These are phyloP conservation scores for Flaveria ramosissima DNA, from an alignment of 129 eudicot species.

Conservation along the genomic window DNA sequence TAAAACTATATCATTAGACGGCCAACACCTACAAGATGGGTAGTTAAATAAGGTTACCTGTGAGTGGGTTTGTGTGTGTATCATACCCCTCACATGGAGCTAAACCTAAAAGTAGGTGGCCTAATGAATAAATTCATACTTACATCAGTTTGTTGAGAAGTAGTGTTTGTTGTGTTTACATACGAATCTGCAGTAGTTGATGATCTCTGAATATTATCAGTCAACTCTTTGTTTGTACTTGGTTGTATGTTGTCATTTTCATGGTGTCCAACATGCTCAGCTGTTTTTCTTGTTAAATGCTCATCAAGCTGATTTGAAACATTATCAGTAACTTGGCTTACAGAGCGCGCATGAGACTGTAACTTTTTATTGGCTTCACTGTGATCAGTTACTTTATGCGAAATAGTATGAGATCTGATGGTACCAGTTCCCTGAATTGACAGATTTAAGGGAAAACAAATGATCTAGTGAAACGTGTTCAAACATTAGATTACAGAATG, in stretches of 20 bases:
- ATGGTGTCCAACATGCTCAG: conserved; percentile 17
- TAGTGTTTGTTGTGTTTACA: background rate
- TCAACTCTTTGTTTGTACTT: conserved; percentile 13
- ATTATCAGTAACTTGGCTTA: conserved; percentile 27
- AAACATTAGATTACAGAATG: conserved; percentile 18
- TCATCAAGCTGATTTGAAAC: conserved; percentile 16
- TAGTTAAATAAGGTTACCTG: background rate
- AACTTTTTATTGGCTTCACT: conserved; percentile 22
- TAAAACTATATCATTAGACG: conserved; percentile 18
- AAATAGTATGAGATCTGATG: conserved; percentile 24
- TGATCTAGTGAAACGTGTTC: conserved; percentile 14
- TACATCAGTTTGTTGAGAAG: conserved; percentile 29
- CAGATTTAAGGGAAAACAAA: background rate
- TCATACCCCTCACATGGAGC: conserved; percentile 12
- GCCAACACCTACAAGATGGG: conserved; percentile 6
- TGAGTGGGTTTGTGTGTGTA: background rate
- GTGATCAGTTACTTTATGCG: conserved; percentile 22
- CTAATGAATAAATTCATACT: conserved; percentile 1
- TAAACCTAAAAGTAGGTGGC: conserved; percentile 3
- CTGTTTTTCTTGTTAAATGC: conserved; percentile 16
- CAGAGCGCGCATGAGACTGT: conserved; percentile 17
- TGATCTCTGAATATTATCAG: conserved; percentile 28
- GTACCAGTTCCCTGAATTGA: conserved; percentile 24
- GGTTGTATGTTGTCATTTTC: conserved; percentile 25
- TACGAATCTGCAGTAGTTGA: conserved; percentile 25